Evolutionary conservation across 1,284 basidiomycete species (phyloP).

Genomic region (Paramarasmius palmivorus): DNA sequence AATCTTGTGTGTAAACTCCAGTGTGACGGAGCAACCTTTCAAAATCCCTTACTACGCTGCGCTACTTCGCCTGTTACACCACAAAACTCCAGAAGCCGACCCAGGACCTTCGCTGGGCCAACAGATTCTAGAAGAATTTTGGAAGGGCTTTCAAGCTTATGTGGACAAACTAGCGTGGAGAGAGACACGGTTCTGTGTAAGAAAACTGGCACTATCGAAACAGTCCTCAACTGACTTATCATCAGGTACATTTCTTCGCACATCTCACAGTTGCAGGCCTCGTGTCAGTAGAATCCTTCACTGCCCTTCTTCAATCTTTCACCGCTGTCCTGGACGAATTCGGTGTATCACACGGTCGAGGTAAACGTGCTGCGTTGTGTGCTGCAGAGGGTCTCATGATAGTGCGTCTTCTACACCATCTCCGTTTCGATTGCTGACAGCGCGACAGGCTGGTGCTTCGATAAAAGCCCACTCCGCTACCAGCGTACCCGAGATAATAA

Average conservation of each 20-base stretch:
- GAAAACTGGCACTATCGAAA: constrained; percentile 30
- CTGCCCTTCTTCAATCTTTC: constrained; percentile 78
- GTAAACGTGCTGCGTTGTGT: constrained; percentile 82
- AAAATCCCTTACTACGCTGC: constrained; percentile 89
- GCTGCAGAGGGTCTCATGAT: constrained; percentile 88
- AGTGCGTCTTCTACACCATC: constrained; percentile 40
- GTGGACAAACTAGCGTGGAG: constrained; percentile 89
- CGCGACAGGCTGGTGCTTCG: constrained; percentile 54
- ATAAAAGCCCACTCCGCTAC: constrained; percentile 52
- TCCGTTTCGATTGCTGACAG: constrained; percentile 3
- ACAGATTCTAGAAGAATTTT: constrained; percentile 84
- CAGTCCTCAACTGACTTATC: not conserved
- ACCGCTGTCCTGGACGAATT: constrained; percentile 88
- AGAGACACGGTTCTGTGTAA: constrained; percentile 81
- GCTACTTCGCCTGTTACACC: constrained; percentile 72
- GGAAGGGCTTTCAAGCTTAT: constrained; percentile 83
- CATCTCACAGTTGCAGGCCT: constrained; percentile 78
- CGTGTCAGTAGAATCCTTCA: constrained; percentile 75
- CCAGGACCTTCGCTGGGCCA: constrained; percentile 59
- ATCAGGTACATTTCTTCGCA: constrained; percentile 87
- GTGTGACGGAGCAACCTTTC: constrained; percentile 86
- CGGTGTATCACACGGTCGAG: constrained; percentile 83
- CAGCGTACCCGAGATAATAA: constrained; percentile 63
- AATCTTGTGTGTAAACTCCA: constrained; percentile 14
- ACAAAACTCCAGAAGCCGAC: constrained; percentile 39